Conservation (phyloP, 768 basidiomycete genomes). For the Hysterangium stoloniferum region DNA sequence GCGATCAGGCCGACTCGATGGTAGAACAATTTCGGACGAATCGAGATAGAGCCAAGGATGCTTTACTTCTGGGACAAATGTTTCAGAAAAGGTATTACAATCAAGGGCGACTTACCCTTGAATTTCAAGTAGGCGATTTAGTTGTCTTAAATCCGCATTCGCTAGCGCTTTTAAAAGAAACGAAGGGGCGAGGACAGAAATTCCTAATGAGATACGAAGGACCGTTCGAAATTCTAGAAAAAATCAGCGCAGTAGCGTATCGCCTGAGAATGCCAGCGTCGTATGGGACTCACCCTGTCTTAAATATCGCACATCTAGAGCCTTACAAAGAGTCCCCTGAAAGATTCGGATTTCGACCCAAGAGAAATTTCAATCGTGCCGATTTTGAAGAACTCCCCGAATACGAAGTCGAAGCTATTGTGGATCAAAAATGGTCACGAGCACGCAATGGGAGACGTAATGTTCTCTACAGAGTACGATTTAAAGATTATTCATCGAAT, state of each 20-base stretch:
- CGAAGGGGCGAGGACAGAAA: constrained; percentile 24
- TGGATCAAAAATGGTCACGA: constrained; percentile 15
- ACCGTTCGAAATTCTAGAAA: constrained; percentile 24
- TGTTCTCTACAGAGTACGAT: background rate
- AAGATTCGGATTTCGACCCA: constrained; percentile 14
- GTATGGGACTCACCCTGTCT: constrained; percentile 25
- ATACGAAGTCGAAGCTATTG: constrained; percentile 19
- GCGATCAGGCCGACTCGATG: too few relatives aligned
- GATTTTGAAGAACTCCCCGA: constrained; percentile 15
- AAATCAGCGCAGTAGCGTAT: constrained; percentile 24
- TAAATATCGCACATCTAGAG: constrained; percentile 29
- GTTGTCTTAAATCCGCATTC: constrained; percentile 24
- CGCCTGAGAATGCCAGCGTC: constrained; percentile 22
- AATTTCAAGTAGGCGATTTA: constrained; percentile 25
- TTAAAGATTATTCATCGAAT: background rate
- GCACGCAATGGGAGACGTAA: constrained; percentile 7
- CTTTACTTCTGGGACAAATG: constrained; percentile 11
- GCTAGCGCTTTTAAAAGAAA: constrained; percentile 16
- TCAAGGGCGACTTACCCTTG: background rate
- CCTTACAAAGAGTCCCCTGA: constrained; percentile 19
- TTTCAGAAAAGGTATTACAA: constrained; percentile 16
- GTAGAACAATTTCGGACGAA: constrained; percentile 10
- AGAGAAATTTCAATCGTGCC: constrained; percentile 6
- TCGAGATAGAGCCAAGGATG: constrained; percentile 10
- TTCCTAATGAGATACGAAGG: constrained; percentile 24